A percentile compares a stretch with the other conserved stretches of the same genome.
These are phyloP conservation scores for Penicillium sp. DNA, from an alignment of 2,329 filamentous ascomycete species.

Conservation along the genomic window DNA sequence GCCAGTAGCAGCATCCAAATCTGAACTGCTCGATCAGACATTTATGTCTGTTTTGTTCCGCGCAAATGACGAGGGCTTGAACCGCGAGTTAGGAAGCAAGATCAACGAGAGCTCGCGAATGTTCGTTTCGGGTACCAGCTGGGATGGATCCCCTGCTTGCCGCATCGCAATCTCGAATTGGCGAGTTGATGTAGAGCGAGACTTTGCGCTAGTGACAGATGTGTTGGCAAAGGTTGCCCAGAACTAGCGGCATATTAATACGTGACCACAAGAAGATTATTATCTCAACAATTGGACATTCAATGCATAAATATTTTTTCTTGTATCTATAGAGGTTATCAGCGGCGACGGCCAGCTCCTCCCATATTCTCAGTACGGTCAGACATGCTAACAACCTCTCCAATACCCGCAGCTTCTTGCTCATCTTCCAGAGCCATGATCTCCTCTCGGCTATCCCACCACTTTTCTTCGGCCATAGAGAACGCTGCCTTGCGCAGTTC, in stretches of 20 bases:
- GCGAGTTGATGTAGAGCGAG: conserved; percentile 67
- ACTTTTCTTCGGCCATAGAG: conserved; percentile 88
- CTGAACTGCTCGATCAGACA: conserved; percentile 51
- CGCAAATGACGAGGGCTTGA: conserved; percentile 63
- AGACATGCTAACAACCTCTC: conserved; percentile 84
- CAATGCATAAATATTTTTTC: not conserved
- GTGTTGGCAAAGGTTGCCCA: conserved; percentile 57
- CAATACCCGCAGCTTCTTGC: conserved; percentile 91
- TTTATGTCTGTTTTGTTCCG: conserved; percentile 76
- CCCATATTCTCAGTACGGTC: conserved; percentile 62
- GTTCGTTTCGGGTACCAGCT: conserved; percentile 79
- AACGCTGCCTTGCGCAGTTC: conserved; percentile 92
- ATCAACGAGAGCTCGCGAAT: conserved; percentile 74
- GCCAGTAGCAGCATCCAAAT: conserved; percentile 44
- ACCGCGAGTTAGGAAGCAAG: conserved; percentile 62
- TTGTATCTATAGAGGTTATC: conserved; percentile 8
- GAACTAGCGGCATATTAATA: not conserved
- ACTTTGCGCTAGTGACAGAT: conserved; percentile 62
- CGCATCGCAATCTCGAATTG: conserved; percentile 87
- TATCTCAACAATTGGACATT: not conserved
- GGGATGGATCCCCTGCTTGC: conserved; percentile 70
- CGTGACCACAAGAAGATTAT: not conserved
- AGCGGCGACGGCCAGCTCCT: conserved; percentile 46
- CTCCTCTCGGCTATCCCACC: conserved; percentile 98
- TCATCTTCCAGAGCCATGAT: conserved; percentile 89